phyloP scores from a whole-genome alignment of 1,284 basidiomycete species.

The Microstroma glucosiphilum region DNA sequence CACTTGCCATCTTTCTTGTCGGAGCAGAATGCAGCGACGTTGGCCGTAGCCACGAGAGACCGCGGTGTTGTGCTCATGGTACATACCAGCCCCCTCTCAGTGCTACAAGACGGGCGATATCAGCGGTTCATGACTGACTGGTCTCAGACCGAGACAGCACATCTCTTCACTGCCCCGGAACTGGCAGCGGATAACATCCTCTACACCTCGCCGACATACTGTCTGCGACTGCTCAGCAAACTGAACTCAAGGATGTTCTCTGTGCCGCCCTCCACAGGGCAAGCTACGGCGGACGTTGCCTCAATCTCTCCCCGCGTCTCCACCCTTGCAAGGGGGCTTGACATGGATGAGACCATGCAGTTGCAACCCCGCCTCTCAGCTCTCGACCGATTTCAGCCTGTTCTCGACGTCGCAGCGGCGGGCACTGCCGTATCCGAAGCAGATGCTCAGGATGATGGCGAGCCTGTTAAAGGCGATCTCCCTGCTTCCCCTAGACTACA shows the following conservation, averaged over 20 bases:
- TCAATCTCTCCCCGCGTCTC: too few species aligned
- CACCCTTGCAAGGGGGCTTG: too few species aligned
- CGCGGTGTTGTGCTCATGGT: constrained; percentile 26
- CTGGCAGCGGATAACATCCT: constrained; percentile 64
- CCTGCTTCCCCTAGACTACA: too few species aligned
- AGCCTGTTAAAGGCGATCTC: neutral
- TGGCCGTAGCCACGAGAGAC: neutral
- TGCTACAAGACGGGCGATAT: constrained; percentile 64
- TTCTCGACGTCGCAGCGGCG: too few species aligned
- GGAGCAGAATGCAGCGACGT: constrained; percentile 26
- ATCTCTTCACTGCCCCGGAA: constrained; percentile 57
- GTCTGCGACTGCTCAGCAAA: constrained; percentile 65
- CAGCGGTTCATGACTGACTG: constrained; percentile 66
- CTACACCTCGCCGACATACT: constrained; percentile 68
- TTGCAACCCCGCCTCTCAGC: too few species aligned
- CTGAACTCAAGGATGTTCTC: constrained; percentile 71
- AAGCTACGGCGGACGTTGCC: too few species aligned
- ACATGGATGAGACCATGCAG: too few species aligned
- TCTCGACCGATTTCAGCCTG: too few species aligned
- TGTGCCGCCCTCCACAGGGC: constrained; percentile 57
- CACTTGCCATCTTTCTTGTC: constrained; percentile 61
- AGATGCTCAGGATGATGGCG: neutral
- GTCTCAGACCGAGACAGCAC: constrained; percentile 56
- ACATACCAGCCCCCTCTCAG: constrained; percentile 29
- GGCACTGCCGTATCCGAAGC: too few species aligned